Percentiles rank a stretch among this genome's conserved stretches.
Conservation (phyloP, 2,329 filamentous ascomycete species). For the Alternaria triticina region DNA sequence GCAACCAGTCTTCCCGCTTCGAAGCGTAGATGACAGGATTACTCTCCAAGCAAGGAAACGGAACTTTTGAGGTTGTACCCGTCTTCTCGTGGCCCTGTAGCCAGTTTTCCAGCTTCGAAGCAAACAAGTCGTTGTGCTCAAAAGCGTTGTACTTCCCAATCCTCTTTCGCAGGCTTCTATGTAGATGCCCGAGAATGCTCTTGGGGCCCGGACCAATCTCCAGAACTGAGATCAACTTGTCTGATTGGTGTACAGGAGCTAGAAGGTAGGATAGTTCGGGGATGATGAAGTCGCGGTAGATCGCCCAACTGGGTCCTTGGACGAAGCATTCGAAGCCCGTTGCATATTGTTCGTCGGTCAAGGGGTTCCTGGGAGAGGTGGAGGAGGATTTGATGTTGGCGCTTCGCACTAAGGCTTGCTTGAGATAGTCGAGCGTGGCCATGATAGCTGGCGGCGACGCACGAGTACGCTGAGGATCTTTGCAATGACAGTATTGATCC, state of each 20-base stretch:
- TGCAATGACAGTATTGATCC: not conserved
- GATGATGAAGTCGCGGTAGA: constrained; percentile 47
- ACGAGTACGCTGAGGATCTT: not conserved
- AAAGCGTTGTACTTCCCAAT: constrained; percentile 61
- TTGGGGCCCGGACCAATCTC: constrained; percentile 66
- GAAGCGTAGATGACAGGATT: constrained; percentile 51
- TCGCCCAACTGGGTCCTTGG: constrained; percentile 43
- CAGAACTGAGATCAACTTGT: constrained; percentile 57
- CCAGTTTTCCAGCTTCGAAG: constrained; percentile 52
- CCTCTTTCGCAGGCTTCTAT: constrained; percentile 50
- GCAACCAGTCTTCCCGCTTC: constrained; percentile 54
- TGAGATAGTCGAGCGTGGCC: not conserved
- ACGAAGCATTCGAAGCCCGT: constrained; percentile 56
- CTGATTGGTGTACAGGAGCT: constrained; percentile 50
- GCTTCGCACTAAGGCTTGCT: not conserved
- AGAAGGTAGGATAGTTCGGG: constrained; percentile 57
- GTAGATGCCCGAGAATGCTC: constrained; percentile 61
- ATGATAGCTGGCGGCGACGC: not conserved
- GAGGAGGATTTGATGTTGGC: not conserved
- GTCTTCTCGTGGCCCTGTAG: constrained; percentile 27
- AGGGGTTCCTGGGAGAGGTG: not conserved
- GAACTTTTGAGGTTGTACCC: constrained; percentile 27
- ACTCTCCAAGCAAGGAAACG: constrained; percentile 53
- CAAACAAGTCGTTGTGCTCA: constrained; percentile 60
- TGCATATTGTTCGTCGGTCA: not conserved